Base-by-base conservation (phyloP, 2,329 filamentous ascomycete genomes). In the Torrubiellomyces zombiae region DNA sequence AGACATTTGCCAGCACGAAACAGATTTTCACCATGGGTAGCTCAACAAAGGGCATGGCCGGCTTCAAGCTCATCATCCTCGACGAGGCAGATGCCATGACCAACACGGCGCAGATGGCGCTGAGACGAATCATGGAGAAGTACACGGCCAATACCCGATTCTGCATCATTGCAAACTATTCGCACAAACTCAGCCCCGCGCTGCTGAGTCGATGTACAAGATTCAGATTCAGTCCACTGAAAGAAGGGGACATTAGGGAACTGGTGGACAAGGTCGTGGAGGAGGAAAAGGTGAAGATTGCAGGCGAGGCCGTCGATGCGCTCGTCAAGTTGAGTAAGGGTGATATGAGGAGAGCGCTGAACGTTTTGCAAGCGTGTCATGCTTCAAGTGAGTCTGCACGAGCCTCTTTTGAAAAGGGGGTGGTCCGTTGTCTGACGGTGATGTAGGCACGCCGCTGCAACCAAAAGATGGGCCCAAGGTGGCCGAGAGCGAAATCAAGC, bases 31-130 rank as follows among this genome's bases (percentile, higher is more conserved):
- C 56, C 9, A 55, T 66, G 45, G 70, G 67, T n/a, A 55, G 64
- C 2, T 54, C 54, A 17, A 43, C 60, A 5, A 46, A 43, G 25
- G 31, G 47, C 13, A 52, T 86, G 14, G 81, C 79, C 0, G 68
- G 68, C 4, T 98, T 78, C 61, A 98, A 98, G 58, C 71, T 98
- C 38, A 95, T 98, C 45, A 81, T 98, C 28, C 69, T 98, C 4
- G 89, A 98, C 50, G 89, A 98, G 58, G 89, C 89, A n/a, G 89
- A 98, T 49, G 89, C 89, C 27, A 98, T 98, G 89, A 98, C 89
- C n/a, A 78, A 81, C 27, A 91, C 86, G 1, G 89, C 89, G 5
- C 89, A 98, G 53, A 98, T 98, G 86, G 89, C 89, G 0, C 60
- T 98, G 28, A 70, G 89, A 33, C 65, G 89, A 23, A 95, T 98